Evolutionary conservation across 805 yeast species (phyloP), one percentile per base, ranked within the genome.

Genomic region (Debaryomyces hansenii): DNA sequence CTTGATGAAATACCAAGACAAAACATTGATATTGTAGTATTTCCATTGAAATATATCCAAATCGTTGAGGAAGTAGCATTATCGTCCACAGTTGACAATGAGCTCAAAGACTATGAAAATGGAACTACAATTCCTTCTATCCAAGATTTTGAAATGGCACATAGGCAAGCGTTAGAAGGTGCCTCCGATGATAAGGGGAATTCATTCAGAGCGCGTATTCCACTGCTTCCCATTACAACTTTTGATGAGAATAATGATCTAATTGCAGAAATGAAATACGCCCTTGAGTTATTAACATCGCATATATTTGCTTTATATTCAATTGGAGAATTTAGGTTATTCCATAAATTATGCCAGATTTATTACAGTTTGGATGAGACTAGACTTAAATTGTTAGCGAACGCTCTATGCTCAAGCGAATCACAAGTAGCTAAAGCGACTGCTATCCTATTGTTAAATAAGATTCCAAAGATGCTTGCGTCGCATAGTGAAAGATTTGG

Each of bases 231-330:
- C 2, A 62, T 74, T 38, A 69, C 74, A 35, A 69, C 74, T 42
- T 63, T 74, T 37, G 31, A 31, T 11, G 37, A 10, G 10, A 28
- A 39, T 18, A 40, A 42, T 20, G 63, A 62, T 37, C 60, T 84
- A 45, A 57, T 75, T 6, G 80, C 76, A 37, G 92, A 86, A 60
- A 73, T 85, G 46, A 74, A 71, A 10, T 77, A 83, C 11, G 77
- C 85, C 1, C 63, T 85, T 51, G 73, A 78, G 16, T 75, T 83
- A 39, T 66, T 87, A 44, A 73, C 82, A 11, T 75, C 85, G 7
- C 87, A 85, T 54, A 78, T 85, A 41, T 86, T 78, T 63, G 80
- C 88, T 0, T 71, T 85, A 56, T 87, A 86, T 64, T 80, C 91
- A 0, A 78, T 80, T 53, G 86, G 87, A 37, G 88, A 86, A 58